Evolutionary conservation across 2,329 filamentous ascomycete species (phyloP).

Genomic region (Exophiala aquamarina): DNA sequence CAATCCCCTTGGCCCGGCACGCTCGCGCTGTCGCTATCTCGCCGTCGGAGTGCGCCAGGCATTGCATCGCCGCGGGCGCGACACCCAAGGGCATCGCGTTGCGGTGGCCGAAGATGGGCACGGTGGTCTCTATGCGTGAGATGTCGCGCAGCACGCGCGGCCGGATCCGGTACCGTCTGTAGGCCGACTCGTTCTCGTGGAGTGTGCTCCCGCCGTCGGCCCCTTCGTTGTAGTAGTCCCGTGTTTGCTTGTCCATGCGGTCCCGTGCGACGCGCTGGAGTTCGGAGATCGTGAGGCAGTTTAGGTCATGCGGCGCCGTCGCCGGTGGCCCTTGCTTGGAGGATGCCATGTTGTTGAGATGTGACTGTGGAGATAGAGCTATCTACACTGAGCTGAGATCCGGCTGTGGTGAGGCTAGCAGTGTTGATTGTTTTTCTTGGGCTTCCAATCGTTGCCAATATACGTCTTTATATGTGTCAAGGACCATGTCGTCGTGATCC

Average conservation of each 20-base stretch:
- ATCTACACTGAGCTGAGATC: no score
- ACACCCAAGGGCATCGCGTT: conserved; percentile 50
- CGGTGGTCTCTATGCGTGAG: conserved; percentile 37
- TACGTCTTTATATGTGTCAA: no score
- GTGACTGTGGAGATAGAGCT: no score
- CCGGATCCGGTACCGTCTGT: conserved; percentile 38
- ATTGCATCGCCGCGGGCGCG: conserved; percentile 52
- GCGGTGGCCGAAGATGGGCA: conserved; percentile 42
- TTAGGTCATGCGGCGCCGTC: conserved; percentile 33
- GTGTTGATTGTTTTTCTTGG: no score
- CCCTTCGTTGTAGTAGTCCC: conserved; percentile 56
- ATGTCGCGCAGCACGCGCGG: conserved; percentile 42
- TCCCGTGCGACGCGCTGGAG: conserved; percentile 39
- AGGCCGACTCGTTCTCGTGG: conserved; percentile 27
- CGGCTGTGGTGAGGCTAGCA: no score
- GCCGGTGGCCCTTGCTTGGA: conserved; percentile 3
- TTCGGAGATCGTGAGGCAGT: conserved; percentile 45
- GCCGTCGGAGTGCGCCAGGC: conserved; percentile 49
- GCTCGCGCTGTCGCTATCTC: conserved; percentile 49
- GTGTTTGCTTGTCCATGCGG: conserved; percentile 30
- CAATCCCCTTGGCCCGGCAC: conserved; percentile 37
- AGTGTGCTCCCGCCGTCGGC: conserved; percentile 37
- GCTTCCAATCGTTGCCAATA: no score
- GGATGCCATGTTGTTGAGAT: no score
- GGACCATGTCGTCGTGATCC: no score